Conservation (phyloP, 495 filamentous ascomycete species). For the Acidiella bohemica region DNA sequence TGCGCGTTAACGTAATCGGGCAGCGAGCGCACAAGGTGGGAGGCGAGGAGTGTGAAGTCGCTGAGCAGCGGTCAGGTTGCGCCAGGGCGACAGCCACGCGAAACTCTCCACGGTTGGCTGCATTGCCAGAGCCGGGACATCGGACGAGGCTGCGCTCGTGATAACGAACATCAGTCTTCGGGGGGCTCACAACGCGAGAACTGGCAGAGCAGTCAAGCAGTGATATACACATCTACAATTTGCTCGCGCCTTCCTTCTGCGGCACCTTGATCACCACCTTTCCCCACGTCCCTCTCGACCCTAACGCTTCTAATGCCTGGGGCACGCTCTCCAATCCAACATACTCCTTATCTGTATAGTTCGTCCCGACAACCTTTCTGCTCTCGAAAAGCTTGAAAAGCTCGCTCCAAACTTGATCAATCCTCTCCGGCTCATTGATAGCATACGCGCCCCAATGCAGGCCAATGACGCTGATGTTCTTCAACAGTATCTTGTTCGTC, state of each 20-base stretch:
- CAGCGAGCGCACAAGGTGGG: too few species aligned
- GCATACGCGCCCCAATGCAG: constrained; percentile 86
- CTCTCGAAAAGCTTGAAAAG: constrained; percentile 61
- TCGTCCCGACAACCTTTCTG: constrained; percentile 69
- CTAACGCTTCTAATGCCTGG: constrained; percentile 62
- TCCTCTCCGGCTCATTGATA: constrained; percentile 53
- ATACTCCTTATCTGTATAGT: constrained; percentile 69
- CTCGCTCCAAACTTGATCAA: constrained; percentile 65
- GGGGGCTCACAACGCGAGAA: too few species aligned
- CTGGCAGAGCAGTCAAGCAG: too few species aligned
- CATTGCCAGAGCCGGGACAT: too few species aligned
- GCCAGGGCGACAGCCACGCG: too few species aligned
- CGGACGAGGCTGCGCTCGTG: too few species aligned
- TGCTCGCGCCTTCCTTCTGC: constrained; percentile 48
- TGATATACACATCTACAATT: constrained; percentile 33
- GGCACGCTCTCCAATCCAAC: constrained; percentile 69
- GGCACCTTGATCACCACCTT: constrained; percentile 87
- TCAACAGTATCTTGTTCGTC: constrained; percentile 80
- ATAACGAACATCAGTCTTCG: too few species aligned
- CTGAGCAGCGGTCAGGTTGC: too few species aligned
- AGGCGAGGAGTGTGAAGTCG: too few species aligned
- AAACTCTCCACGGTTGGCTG: too few species aligned
- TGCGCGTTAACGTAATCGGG: too few species aligned
- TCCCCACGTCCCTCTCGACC: constrained; percentile 76
- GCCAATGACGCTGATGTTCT: constrained; percentile 84